These are phyloP conservation scores for Anisodus tanguticus DNA, from an alignment of 257 asterid genomes.

Conservation along the genomic window DNA sequence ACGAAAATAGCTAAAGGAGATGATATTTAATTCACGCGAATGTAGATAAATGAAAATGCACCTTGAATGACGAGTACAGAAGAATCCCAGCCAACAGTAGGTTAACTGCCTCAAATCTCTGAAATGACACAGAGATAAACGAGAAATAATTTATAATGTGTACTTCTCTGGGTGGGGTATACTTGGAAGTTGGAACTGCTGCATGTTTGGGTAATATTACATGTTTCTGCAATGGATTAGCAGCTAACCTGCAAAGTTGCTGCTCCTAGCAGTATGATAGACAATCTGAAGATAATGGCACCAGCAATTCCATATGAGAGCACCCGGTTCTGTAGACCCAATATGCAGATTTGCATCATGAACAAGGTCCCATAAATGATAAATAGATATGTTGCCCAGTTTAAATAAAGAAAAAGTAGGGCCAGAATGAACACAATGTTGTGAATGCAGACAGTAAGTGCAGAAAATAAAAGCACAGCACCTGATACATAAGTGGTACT, in stretches of 20 bases:
- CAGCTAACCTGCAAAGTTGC: conserved; percentile 90
- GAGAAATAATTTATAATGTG: background rate
- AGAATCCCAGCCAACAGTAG: conserved; percentile 75
- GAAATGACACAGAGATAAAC: conserved; percentile 34
- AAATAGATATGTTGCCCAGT: conserved; percentile 15
- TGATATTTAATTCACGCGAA: background rate
- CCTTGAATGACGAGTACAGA: conserved; percentile 93
- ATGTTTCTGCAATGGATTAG: conserved; percentile 21
- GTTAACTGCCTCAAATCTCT: conserved; percentile 86
- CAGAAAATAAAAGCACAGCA: conserved; percentile 37
- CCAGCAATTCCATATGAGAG: conserved; percentile 98
- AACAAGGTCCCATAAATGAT: conserved; percentile 30
- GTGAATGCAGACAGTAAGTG: conserved; percentile 16
- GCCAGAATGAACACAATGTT: conserved; percentile 30
- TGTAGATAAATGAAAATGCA: conserved; percentile 38
- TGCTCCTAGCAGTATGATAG: conserved; percentile 93
- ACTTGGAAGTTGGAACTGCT: conserved; percentile 28
- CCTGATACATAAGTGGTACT: conserved; percentile 92
- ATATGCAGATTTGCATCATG: conserved; percentile 33
- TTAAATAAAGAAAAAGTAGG: conserved; percentile 28
- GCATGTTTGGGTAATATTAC: conserved; percentile 31
- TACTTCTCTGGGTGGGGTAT: background rate
- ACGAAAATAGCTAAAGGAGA: background rate
- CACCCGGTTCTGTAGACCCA: conserved; percentile 69
- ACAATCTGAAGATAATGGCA: conserved; percentile 76